These are phyloP conservation scores for Bonia amplexicaulis DNA, from an alignment of 176 grass and related monocot species.

Conservation along the genomic window DNA sequence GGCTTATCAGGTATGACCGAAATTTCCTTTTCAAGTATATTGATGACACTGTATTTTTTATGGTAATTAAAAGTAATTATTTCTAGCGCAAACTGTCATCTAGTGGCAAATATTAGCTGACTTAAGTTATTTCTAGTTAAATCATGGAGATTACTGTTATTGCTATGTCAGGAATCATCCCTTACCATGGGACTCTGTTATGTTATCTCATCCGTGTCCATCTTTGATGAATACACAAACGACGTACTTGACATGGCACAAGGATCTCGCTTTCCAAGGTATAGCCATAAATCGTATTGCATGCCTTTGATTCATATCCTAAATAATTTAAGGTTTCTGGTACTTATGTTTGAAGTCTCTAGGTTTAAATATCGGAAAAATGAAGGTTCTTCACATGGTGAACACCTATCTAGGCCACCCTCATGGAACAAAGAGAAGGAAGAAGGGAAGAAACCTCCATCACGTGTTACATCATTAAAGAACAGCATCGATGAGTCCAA, in stretches of 20 bases:
- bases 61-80: background rate
- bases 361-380: constrained; percentile 69
- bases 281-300: constrained; percentile 4
- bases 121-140: background rate
- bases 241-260: constrained; percentile 91
- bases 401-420: constrained; percentile 40
- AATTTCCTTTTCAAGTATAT: background rate
- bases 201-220: constrained; percentile 66
- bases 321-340: constrained; percentile 5
- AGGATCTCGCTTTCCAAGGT: constrained; percentile 96
- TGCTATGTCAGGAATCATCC: constrained; percentile 70
- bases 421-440: constrained; percentile 64
- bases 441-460: constrained; percentile 58
- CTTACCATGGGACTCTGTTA: constrained; percentile 66
- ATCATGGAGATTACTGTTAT: constrained; percentile 20
- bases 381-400: constrained; percentile 16
- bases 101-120: background rate
- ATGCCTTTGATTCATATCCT: background rate
- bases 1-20: constrained; percentile 68
- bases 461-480: constrained; percentile 81
- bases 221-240: constrained; percentile 97
- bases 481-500: constrained; percentile 71
- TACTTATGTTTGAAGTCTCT: constrained; percentile 28
- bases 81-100: background rate
- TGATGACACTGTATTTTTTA: background rate